Percentiles rank a stretch among this genome's conserved stretches.
Conservation (phyloP, 1,284 basidiomycete species). For the Austroboletus niveus region DNA sequence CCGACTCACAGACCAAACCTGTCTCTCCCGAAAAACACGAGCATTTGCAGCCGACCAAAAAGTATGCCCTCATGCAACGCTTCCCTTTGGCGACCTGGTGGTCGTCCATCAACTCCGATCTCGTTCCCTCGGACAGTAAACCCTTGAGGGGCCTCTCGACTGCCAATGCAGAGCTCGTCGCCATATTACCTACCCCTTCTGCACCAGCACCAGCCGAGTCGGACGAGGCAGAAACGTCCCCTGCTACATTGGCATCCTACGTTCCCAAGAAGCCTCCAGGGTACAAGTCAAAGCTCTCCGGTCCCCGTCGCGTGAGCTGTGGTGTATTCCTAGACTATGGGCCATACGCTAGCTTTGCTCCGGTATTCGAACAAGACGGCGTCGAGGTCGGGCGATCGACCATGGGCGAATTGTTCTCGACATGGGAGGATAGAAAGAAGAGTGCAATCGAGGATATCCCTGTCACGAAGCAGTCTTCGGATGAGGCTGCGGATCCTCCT, state of each 20-base stretch:
- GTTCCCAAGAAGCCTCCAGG: conserved; percentile 40
- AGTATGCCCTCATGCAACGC: conserved; percentile 74
- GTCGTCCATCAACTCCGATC: conserved; percentile 64
- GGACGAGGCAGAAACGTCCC: conserved; percentile 16
- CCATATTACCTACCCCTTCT: conserved; percentile 63
- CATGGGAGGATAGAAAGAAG: conserved; percentile 39
- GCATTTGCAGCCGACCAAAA: conserved; percentile 35
- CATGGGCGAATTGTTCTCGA: conserved; percentile 57
- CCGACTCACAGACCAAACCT: conserved; percentile 27
- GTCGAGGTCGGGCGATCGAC: conserved; percentile 59
- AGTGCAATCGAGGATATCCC: conserved; percentile 20
- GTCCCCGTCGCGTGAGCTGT: conserved; percentile 52
- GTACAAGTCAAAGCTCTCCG: conserved; percentile 38
- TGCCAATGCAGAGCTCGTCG: conserved; percentile 71
- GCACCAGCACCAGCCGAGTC: conserved; percentile 28
- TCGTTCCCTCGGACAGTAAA: conserved; percentile 33
- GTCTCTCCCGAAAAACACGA: conserved; percentile 23
- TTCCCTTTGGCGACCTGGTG: conserved; percentile 74
- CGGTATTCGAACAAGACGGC: conserved; percentile 70
- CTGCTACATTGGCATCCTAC: conserved; percentile 44
- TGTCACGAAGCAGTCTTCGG: conserved; percentile 3
- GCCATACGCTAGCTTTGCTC: conserved; percentile 69
- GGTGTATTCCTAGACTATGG: conserved; percentile 78
- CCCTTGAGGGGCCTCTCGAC: conserved; percentile 52
- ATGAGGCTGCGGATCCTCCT: conserved; percentile 4